These are phyloP conservation scores for Spinellus fusiger DNA, from an alignment of 192 early-diverging fungal genomes.

Conservation along the genomic window DNA sequence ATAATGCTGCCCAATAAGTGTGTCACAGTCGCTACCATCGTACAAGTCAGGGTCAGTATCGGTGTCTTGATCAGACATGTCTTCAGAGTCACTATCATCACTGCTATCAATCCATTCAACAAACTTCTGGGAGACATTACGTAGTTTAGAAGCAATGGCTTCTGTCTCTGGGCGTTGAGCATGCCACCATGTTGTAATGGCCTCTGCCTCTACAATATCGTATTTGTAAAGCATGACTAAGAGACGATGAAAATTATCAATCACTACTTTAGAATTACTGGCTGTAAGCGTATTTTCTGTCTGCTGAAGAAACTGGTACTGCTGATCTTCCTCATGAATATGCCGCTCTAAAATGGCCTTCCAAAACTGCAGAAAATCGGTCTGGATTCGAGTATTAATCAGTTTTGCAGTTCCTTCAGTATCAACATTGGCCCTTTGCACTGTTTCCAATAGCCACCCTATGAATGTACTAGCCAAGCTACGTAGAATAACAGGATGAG, in stretches of 20 bases:
- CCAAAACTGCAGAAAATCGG: conserved; percentile 33
- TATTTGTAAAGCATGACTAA: conserved; percentile 40
- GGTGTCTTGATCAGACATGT: not conserved
- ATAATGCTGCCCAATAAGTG: conserved; percentile 6
- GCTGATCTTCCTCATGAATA: conserved; percentile 27
- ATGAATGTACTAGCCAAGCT: conserved; percentile 30
- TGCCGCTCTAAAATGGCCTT: conserved; percentile 33
- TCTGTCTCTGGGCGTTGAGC: conserved; percentile 7
- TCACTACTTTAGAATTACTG: not conserved
- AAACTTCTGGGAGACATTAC: conserved; percentile 24
- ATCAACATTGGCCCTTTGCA: not conserved
- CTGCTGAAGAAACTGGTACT: conserved; percentile 25
- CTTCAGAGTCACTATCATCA: not conserved
- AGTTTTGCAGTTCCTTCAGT: not conserved
- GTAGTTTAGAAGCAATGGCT: conserved; percentile 18
- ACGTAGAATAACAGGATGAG: conserved; percentile 14
- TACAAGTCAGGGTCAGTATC: not conserved
- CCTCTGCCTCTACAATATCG: conserved; percentile 40
- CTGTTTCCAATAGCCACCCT: conserved; percentile 19
- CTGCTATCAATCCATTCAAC: conserved; percentile 34
- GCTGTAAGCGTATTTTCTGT: conserved; percentile 7
- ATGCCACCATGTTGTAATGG: conserved; percentile 40
- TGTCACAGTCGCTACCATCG: not conserved
- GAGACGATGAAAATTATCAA: conserved; percentile 32
- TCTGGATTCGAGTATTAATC: conserved; percentile 25